A percentile compares a stretch with the other conserved stretches of the same genome.
Conservation (phyloP, 2,329 filamentous ascomycete species). For the Dothiorella sarmentorum region DNA sequence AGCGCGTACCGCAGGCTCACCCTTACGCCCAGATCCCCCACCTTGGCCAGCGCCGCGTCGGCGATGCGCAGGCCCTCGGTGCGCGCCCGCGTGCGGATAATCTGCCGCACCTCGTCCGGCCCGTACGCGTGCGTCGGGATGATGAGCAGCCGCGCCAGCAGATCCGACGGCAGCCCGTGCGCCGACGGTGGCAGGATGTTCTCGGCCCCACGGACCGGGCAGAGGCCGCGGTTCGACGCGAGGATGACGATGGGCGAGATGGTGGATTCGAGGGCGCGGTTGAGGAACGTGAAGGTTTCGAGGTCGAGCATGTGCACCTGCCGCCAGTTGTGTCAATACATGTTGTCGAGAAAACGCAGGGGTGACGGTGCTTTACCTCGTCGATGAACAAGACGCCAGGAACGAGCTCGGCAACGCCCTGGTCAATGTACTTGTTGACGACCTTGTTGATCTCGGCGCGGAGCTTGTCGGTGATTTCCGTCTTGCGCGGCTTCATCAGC, state of each 20-base stretch:
- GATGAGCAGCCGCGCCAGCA: slow-evolving; percentile 90
- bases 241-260: slow-evolving; percentile 97
- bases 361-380: slow-evolving; percentile 60
- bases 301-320: slow-evolving; percentile 99
- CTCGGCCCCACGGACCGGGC: slow-evolving; percentile 75
- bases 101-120: slow-evolving; percentile 84
- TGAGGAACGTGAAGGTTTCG: slow-evolving; percentile 98
- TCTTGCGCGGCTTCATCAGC: slow-evolving; percentile 99
- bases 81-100: slow-evolving; percentile 78
- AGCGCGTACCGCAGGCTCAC: slow-evolving; percentile 91
- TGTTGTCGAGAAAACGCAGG: slow-evolving; percentile 24
- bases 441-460: slow-evolving; percentile 98
- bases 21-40: slow-evolving; percentile 80
- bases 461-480: slow-evolving; percentile 97
- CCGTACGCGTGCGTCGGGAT: slow-evolving; percentile 90
- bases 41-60: slow-evolving; percentile 80
- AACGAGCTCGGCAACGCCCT: slow-evolving; percentile 96
- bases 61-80: slow-evolving; percentile 77
- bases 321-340: slow-evolving; percentile 18
- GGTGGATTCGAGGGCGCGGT: slow-evolving; percentile 90
- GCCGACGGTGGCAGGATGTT: slow-evolving; percentile 64
- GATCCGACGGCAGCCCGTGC: slow-evolving; percentile 91
- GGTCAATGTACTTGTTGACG: slow-evolving; percentile 97
- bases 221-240: slow-evolving; percentile 93
- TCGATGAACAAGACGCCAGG: slow-evolving; percentile 98